These are phyloP conservation scores for Kodamaea lidongshanica DNA, from an alignment of 805 yeast genomes.

Conservation along the genomic window DNA sequence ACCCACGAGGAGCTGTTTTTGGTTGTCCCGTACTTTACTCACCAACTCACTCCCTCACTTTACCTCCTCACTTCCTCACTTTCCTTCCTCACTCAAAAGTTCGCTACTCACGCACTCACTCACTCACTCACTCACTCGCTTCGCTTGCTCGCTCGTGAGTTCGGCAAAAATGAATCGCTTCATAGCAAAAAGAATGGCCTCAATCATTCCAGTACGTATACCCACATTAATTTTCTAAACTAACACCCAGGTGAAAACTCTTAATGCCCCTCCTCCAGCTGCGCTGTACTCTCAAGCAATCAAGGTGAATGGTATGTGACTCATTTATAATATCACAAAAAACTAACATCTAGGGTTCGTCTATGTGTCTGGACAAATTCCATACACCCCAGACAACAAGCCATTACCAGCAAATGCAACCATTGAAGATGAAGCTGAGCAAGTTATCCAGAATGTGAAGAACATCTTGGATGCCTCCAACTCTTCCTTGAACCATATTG, in stretches of 20 bases:
- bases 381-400: constrained; percentile 76
- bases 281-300: constrained; percentile 96
- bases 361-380: constrained; percentile 94
- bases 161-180: no score
- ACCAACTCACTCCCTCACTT: no score
- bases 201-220: no score
- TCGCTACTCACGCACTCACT: no score
- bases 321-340: background rate
- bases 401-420: constrained; percentile 63
- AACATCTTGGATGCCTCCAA: constrained; percentile 79
- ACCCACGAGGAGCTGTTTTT: no score
- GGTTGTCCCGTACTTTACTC: no score
- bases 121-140: no score
- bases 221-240: no score
- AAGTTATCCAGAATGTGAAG: constrained; percentile 59
- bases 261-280: constrained; percentile 91
- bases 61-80: background rate
- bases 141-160: no score
- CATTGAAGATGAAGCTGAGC: constrained; percentile 72
- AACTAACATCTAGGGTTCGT: constrained; percentile 51
- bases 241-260: constrained; percentile 49
- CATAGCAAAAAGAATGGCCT: no score
- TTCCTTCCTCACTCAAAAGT: background rate
- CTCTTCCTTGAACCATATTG: constrained; percentile 75
- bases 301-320: constrained; percentile 57